Evolutionary conservation across 257 asterid species (phyloP).

Genomic region (Gentiana straminea): DNA sequence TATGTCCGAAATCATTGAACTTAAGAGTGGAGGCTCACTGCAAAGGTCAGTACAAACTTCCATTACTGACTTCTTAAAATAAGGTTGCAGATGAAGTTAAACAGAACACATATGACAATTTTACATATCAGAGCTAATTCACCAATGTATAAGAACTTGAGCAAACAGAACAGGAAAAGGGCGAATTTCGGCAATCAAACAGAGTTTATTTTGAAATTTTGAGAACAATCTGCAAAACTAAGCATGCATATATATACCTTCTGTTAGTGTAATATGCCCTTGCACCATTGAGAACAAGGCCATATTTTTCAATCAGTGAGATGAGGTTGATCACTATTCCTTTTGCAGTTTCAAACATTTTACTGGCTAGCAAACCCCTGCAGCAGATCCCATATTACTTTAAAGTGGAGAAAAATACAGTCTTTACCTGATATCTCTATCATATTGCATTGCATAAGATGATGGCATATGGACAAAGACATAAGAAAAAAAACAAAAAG

Average conservation of each 20-base stretch:
- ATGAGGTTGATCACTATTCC: constrained; percentile 82
- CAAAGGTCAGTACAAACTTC: constrained; percentile 2
- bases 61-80: background rate
- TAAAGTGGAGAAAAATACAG: too few species aligned
- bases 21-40: constrained; percentile 90
- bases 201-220: background rate
- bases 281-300: constrained; percentile 86
- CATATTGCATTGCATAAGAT: too few species aligned
- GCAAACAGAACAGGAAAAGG: too few species aligned
- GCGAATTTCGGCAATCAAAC: background rate
- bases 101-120: background rate
- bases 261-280: constrained; percentile 82
- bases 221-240: background rate
- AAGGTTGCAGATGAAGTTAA: background rate
- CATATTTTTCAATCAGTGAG: constrained; percentile 52
- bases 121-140: too few species aligned
- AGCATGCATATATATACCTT: constrained; percentile 36
- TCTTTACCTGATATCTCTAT: too few species aligned
- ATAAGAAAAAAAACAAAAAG: too few species aligned
- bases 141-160: too few species aligned
- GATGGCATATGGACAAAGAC: too few species aligned
- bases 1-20: constrained; percentile 71
- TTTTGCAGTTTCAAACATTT: constrained; percentile 81
- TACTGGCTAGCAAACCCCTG: constrained; percentile 89
- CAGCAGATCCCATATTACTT: constrained; percentile 4